Base-by-base conservation (phyloP, 1,139 yeast genomes). In the Diutina neorugosa region DNA sequence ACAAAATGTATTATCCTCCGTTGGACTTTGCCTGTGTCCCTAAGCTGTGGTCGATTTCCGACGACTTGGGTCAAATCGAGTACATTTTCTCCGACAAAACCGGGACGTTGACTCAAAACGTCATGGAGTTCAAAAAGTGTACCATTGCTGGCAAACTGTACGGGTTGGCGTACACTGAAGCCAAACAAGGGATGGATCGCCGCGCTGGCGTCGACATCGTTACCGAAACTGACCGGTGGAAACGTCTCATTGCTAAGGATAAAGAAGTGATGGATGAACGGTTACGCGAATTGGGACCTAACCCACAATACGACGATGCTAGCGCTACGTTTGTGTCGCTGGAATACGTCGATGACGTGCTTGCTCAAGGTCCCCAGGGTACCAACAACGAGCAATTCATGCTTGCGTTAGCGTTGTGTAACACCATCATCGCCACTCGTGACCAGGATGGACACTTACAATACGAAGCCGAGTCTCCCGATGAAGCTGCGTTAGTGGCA, bases 391-490 rank as follows among this genome's bases (percentile, higher is more conserved):
- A 54, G 60, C 60, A 14, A 65, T 69, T 23, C 75, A 74, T 58
- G 76, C 73, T 52, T 77, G 76, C 55, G 80, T 80, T 58, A 74
- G 70, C 79, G 78, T 64, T 76, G 44, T 74, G 77, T 1, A 69
- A 34, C 65, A 80, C 44, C 80, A 83, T 1, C 65, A 80, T 48
- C 81, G 85, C 61, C 85, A 81, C 61, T 77, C 83, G 70, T 66
- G 6, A 93, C 93, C 97, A 44, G 7, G 37, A 25, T 14, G 49
- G 49, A n/a, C 14, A 6, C 4, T 14, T 44, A 7, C 20, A 25
- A 14, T 80, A 88, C 64, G 88, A 90, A 64, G 98, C 98, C 0
- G 98, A 93, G 67, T 86, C 96, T n/a, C 98, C 98, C 0, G 98
- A 93, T 70, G 98, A 93, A 68, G 94, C 96, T 44, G 98, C 98